These are phyloP conservation scores for Xylariales sp. DNA, from an alignment of 2,329 filamentous ascomycete species.

Conservation along the genomic window DNA sequence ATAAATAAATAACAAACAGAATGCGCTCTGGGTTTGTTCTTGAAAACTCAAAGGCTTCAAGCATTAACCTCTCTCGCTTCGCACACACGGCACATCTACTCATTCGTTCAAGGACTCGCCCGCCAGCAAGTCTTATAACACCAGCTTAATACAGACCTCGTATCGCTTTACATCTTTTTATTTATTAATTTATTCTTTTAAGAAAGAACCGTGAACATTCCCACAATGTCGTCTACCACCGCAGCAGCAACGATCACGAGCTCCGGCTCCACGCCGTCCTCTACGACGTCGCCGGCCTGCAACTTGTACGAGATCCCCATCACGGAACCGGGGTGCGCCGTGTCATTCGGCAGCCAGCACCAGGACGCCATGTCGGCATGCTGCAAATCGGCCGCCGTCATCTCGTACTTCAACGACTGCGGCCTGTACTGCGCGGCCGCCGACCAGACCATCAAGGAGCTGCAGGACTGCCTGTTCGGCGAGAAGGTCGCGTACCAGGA, in stretches of 20 bases:
- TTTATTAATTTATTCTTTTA: too few relatives aligned
- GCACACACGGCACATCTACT: too few relatives aligned
- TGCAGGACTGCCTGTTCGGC: conserved; percentile 55
- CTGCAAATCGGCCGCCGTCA: conserved; percentile 58
- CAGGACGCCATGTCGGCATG: conserved; percentile 58
- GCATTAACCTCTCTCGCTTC: neutral
- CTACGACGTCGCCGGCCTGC: conserved; percentile 36
- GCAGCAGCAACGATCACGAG: neutral
- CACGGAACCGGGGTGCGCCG: conserved; percentile 58
- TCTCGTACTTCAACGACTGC: conserved; percentile 60
- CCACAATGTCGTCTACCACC: conserved; percentile 15
- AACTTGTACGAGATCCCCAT: conserved; percentile 57
- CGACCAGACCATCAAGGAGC: conserved; percentile 52
- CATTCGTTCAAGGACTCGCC: neutral
- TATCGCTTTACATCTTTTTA: neutral
- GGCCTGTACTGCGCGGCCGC: conserved; percentile 62
- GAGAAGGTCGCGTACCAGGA: conserved; percentile 52
- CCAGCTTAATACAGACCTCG: neutral
- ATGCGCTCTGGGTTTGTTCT: neutral
- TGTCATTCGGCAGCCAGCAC: conserved; percentile 55
- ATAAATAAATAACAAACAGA: conserved; percentile 10
- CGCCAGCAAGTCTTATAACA: neutral
- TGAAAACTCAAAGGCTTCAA: neutral
- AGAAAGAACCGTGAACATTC: conserved; percentile 4
- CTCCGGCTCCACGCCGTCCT: conserved; percentile 17